Conservation (phyloP, 2,329 filamentous ascomycete species). For the Diaporthe citriasiana region DNA sequence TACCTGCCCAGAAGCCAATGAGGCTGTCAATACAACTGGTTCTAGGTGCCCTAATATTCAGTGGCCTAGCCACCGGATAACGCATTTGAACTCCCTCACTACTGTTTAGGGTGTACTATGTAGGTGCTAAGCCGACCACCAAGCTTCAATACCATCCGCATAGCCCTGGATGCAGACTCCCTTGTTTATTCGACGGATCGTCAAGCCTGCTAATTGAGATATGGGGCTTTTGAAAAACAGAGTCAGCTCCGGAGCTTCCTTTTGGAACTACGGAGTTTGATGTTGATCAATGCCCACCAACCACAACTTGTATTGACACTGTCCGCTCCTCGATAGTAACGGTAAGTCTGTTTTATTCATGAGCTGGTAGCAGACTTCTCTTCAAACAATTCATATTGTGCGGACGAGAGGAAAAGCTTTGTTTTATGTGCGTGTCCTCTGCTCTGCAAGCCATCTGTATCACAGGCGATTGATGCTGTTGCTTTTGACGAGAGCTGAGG, state of each 20-base stretch:
- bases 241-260: rapidly evolving
- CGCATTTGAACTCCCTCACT: too few relatives aligned
- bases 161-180: background rate
- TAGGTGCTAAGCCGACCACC: background rate
- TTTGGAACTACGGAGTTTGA: background rate
- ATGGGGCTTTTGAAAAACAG: too few relatives aligned
- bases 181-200: background rate
- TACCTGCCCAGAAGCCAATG: too few relatives aligned
- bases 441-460: background rate
- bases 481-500: background rate
- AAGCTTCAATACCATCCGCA: background rate
- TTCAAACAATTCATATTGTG: background rate
- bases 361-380: background rate
- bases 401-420: rapidly evolving
- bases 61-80: too few relatives aligned
- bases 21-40: too few relatives aligned
- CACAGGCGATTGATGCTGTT: background rate
- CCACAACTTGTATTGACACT: background rate
- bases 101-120: too few relatives aligned
- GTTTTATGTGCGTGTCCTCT: background rate
- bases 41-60: too few relatives aligned
- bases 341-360: background rate
- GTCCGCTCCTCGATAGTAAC: background rate
- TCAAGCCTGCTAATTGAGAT: background rate
- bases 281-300: background rate